A percentile compares a stretch with the other conserved stretches of the same genome.
These are phyloP conservation scores for Exophiala oligosperma DNA, from an alignment of 2,329 filamentous ascomycete species.

Conservation along the genomic window DNA sequence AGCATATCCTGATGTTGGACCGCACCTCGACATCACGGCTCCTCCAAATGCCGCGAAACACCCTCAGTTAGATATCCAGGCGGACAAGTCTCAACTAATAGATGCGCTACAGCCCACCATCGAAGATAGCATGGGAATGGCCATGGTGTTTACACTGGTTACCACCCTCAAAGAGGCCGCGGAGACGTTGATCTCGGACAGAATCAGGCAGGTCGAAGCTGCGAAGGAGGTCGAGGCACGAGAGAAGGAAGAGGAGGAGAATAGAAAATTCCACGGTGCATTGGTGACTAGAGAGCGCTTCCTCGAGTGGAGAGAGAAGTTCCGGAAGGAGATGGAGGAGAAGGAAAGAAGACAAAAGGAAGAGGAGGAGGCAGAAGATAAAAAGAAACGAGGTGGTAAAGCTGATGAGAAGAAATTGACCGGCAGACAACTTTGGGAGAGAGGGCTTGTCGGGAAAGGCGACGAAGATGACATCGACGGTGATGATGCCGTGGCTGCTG, in stretches of 20 bases:
- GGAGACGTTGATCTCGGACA: constrained; percentile 77
- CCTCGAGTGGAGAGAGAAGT: constrained; percentile 75
- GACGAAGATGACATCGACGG: constrained; percentile 68
- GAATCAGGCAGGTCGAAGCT: constrained; percentile 63
- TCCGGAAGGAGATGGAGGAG: constrained; percentile 79
- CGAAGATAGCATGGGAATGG: constrained; percentile 93
- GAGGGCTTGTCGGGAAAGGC: constrained; percentile 65
- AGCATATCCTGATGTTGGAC: constrained; percentile 84
- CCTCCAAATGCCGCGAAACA: constrained; percentile 70
- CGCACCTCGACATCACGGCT: constrained; percentile 74
- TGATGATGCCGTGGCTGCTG: constrained; percentile 59
- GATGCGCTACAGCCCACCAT: constrained; percentile 71
- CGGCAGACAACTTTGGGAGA: constrained; percentile 76
- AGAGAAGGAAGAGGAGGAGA: constrained; percentile 81
- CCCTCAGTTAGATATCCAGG: constrained; percentile 73
- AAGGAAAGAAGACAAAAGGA: constrained; percentile 67
- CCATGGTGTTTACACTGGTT: constrained; percentile 93
- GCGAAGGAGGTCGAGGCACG: constrained; percentile 54
- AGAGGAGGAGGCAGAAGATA: constrained; percentile 74
- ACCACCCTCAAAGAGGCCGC: constrained; percentile 85
- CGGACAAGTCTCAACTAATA: constrained; percentile 76
- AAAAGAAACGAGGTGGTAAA: constrained; percentile 75
- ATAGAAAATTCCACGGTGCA: constrained; percentile 92
- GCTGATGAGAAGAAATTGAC: constrained; percentile 64
- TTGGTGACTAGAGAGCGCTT: constrained; percentile 86